Conservation (phyloP, 768 basidiomycete species). For the Phylloporus scabripes region DNA sequence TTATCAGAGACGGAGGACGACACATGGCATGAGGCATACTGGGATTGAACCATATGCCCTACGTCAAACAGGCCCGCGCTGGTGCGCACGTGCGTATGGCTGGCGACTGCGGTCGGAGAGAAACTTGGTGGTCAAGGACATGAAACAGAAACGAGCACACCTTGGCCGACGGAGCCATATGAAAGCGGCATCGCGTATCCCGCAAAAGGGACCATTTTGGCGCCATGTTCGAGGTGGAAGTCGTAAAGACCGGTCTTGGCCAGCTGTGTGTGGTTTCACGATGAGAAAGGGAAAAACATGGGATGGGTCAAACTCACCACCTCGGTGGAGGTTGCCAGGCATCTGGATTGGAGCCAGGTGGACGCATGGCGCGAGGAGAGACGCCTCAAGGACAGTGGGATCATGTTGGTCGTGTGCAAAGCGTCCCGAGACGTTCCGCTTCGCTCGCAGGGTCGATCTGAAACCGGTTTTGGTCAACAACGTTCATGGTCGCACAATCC, state of each 20-base stretch:
- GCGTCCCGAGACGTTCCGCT: background rate
- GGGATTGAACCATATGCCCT: constrained; percentile 95
- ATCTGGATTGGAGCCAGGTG: constrained; percentile 4
- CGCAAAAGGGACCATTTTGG: constrained; percentile 96
- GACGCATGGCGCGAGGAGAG: constrained; percentile 2
- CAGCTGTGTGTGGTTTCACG: constrained; percentile 31
- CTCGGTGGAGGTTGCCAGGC: constrained; percentile 18
- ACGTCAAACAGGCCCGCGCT: constrained; percentile 92
- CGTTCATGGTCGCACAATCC: background rate
- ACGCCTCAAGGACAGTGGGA: constrained; percentile 3
- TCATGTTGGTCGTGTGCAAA: background rate
- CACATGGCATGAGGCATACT: constrained; percentile 39
- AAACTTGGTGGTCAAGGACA: constrained; percentile 9
- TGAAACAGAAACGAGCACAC: constrained; percentile 34
- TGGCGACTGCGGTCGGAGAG: constrained; percentile 53
- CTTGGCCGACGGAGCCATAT: constrained; percentile 79
- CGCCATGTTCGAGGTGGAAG: constrained; percentile 77
- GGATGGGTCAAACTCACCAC: constrained; percentile 8
- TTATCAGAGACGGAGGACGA: background rate
- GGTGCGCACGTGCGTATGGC: constrained; percentile 83
- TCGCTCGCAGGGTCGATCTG: background rate
- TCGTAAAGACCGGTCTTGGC: constrained; percentile 77
- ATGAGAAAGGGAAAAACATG: background rate
- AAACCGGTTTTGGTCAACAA: background rate
- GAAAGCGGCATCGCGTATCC: constrained; percentile 92